phyloP scores from a whole-genome alignment of 345 rosid genomes.

The Eucalyptus paniculata region DNA sequence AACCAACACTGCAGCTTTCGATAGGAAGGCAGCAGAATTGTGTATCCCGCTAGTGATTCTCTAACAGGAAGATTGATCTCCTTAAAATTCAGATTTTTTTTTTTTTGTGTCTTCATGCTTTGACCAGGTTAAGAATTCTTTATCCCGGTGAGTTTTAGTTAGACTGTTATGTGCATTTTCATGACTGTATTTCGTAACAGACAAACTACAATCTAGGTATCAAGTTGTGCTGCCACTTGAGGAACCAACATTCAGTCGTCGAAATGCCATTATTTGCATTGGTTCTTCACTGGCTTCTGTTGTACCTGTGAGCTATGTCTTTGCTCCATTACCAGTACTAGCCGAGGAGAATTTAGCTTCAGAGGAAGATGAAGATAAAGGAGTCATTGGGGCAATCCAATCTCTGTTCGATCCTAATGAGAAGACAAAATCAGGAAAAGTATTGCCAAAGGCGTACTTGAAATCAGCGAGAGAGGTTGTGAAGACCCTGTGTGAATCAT shows the following conservation, averaged over 20 bases:
- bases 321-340: constrained; percentile 10
- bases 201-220: constrained; percentile 9
- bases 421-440: constrained; percentile 62
- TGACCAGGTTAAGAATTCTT: neutral
- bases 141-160: neutral
- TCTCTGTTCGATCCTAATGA: constrained; percentile 72
- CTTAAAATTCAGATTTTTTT: neutral
- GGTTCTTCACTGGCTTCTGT: constrained; percentile 15
- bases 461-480: constrained; percentile 81
- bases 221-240: neutral
- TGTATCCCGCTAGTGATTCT: neutral
- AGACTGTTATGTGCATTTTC: neutral
- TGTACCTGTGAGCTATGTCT: constrained; percentile 6
- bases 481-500: constrained; percentile 64
- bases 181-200: constrained; percentile 5
- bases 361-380: constrained; percentile 34
- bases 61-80: neutral
- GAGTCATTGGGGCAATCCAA: constrained; percentile 48
- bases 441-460: constrained; percentile 82
- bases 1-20: fast-evolving
- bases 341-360: constrained; percentile 18
- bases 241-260: constrained; percentile 15
- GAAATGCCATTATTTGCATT: constrained; percentile 3
- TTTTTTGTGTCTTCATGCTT: neutral
- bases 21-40: neutral